These are phyloP conservation scores for Phytophthora constricta DNA, from an alignment of 352 stramenopile species.

Conservation along the genomic window DNA sequence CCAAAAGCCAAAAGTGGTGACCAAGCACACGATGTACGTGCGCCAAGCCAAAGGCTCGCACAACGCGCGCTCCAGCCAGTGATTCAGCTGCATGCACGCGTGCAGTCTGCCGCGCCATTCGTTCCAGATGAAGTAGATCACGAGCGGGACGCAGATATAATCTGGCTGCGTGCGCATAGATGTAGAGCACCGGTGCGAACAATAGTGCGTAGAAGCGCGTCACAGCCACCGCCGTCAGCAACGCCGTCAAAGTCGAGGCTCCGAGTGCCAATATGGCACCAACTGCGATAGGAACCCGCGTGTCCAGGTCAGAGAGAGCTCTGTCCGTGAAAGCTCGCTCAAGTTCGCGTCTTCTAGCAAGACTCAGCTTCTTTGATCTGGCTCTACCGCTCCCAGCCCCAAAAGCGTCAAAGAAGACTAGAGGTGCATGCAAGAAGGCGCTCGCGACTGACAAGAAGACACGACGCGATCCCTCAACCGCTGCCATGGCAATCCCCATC, in stretches of 20 bases:
- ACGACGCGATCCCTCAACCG: conserved; percentile 60
- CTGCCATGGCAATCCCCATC: conserved; percentile 58
- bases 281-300: conserved; percentile 76
- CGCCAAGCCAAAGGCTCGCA: conserved; percentile 71
- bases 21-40: conserved; percentile 67
- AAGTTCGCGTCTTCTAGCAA: conserved; percentile 35
- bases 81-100: conserved; percentile 59
- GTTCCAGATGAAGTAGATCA: conserved; percentile 69
- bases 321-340: conserved; percentile 88
- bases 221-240: conserved; percentile 83
- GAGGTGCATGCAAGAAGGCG: conserved; percentile 88
- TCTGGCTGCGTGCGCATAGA: conserved; percentile 70
- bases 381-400: conserved; percentile 45
- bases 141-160: conserved; percentile 72
- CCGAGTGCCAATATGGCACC: conserved; percentile 78
- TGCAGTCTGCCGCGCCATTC: conserved; percentile 58
- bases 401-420: conserved; percentile 95
- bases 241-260: conserved; percentile 79
- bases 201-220: conserved; percentile 87
- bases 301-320: conserved; percentile 94
- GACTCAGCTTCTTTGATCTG: conserved; percentile 38
- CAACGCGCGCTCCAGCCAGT: conserved; percentile 57
- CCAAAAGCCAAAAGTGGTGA: conserved; percentile 69
- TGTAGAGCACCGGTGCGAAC: conserved; percentile 82
- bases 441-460: conserved; percentile 90